Evolutionary conservation across 352 stramenopile species (phyloP).

Genomic region (Globisporangium cystogenes): DNA sequence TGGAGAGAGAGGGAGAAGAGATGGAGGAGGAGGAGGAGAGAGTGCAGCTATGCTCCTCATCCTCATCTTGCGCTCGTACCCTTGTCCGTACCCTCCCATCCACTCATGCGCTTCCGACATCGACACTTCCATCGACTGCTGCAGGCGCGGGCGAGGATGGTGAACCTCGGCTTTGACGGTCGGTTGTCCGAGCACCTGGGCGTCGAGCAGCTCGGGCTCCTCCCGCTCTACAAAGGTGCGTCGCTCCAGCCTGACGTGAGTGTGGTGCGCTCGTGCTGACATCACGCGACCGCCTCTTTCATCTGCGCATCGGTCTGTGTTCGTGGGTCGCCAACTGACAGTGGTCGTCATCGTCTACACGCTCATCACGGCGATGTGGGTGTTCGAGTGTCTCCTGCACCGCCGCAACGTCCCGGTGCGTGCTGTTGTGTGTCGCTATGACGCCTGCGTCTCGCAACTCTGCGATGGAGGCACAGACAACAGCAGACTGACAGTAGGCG

Average conservation of each 20-base stretch:
- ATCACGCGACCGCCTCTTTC: background rate
- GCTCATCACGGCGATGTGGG: constrained; percentile 34
- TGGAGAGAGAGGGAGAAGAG: no score
- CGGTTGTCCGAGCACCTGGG: constrained; percentile 53
- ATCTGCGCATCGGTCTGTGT: background rate
- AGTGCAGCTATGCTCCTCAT: no score
- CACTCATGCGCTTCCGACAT: no score
- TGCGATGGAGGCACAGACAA: no score
- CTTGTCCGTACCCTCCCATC: no score
- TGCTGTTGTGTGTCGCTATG: background rate
- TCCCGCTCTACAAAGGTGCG: constrained; percentile 53
- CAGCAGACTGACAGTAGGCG: background rate
- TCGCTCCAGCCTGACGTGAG: background rate
- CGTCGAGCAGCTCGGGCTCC: constrained; percentile 49
- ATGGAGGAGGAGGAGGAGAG: no score
- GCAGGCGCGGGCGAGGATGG: constrained; percentile 36
- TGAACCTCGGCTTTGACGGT: constrained; percentile 50
- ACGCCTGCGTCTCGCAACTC: no score
- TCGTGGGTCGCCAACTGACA: constrained; percentile 4
- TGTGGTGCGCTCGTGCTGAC: background rate
- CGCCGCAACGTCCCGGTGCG: constrained; percentile 37
- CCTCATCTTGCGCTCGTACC: no score
- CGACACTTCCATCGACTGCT: no score
- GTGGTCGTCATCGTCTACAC: constrained; percentile 40
- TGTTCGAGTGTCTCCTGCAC: constrained; percentile 35